Evolutionary conservation across 2,329 filamentous ascomycete species (phyloP), one percentile per base, ranked within the genome.

Genomic region (Aspergillus jensenii): DNA sequence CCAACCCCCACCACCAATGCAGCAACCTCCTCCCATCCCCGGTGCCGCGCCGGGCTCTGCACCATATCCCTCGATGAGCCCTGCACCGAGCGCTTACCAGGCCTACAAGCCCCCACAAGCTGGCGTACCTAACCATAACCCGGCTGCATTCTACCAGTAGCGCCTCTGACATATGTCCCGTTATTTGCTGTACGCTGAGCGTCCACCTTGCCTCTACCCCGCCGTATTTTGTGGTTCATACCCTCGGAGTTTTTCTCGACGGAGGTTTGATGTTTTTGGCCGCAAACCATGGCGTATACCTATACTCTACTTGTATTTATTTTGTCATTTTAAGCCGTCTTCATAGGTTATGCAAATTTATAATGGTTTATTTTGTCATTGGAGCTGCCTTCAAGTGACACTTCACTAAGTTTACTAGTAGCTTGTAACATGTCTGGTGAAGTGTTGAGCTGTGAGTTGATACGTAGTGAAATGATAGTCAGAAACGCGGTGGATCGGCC

Each of bases 71-170:
- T 64, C 71, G 9, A 58, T 73, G 47, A 71, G 70, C 15, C 59
- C 70, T n/a, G 61, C 60, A 17, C 60, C 57, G 41, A 65, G 59
- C 3, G 65, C 67, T 12, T 78, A 77, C 54, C 72, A 75, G 56
- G 68, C 73, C 7, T 77, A 77, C 60, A 71, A 74, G 39, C 67
- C 70, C n/a, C 47, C 71, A n/a, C 68, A 69, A 55, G 65, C 67
- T 19, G 67, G 67, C 15, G 62, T 65, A 31, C 56, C 69, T 25
- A 68, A 65, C 47, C 65, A 72, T 31, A 77, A 77, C 57, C 75
- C 75, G 6, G 69, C 70, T 50, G 72, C 73, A 3, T 78, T 69
- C 55, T 78, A 78, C 58, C 70, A 72, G 63, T 76, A 67, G 64
- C 57, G 14, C 19, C 23, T 23, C 14, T 6, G 25, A 35, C 3